These are phyloP conservation scores for Chloris gayana DNA, from an alignment of 176 grass and related monocot species.

Conservation along the genomic window DNA sequence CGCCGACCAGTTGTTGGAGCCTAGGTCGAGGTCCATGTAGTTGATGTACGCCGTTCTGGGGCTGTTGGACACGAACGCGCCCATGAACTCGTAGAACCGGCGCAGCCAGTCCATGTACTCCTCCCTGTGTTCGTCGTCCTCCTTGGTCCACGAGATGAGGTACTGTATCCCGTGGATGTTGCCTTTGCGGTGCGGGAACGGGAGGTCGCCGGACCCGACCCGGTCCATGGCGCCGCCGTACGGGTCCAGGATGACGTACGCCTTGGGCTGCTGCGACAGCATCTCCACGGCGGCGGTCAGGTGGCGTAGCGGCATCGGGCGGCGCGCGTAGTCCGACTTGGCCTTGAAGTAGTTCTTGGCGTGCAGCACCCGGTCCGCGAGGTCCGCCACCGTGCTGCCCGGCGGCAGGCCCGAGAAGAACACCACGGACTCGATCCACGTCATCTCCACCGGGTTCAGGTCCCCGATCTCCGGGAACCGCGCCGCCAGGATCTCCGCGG, in stretches of 20 bases:
- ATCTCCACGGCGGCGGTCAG: slow-evolving; percentile 18
- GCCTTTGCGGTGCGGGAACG: slow-evolving; percentile 71
- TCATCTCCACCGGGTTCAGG: slow-evolving; percentile 49
- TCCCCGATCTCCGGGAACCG: slow-evolving; percentile 56
- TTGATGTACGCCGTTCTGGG: slow-evolving; percentile 71
- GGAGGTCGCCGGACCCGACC: slow-evolving; percentile 30
- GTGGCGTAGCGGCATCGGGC: slow-evolving; percentile 11
- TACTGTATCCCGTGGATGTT: slow-evolving; percentile 73
- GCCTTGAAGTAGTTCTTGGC: slow-evolving; percentile 78
- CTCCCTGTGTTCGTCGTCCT: slow-evolving; percentile 13
- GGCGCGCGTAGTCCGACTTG: slow-evolving; percentile 68
- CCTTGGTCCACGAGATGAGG: slow-evolving; percentile 43
- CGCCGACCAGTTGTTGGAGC: slow-evolving; percentile 35
- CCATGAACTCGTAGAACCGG: slow-evolving; percentile 57
- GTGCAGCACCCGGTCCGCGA: slow-evolving; percentile 46
- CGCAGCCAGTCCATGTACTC: slow-evolving; percentile 65
- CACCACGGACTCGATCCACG: slow-evolving; percentile 77
- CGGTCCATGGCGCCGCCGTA: slow-evolving; percentile 77
- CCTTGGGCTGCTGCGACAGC: slow-evolving; percentile 56
- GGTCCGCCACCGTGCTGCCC: slow-evolving; percentile 46
- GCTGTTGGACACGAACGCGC: slow-evolving; percentile 24
- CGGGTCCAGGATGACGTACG: slow-evolving; percentile 75
- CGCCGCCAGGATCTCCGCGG: slow-evolving; percentile 10
- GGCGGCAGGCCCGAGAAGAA: slow-evolving; percentile 67
- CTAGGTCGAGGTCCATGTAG: slow-evolving; percentile 85